Base-by-base conservation (phyloP, 352 stramenopile genomes). In the Phytophthora uliginosa region DNA sequence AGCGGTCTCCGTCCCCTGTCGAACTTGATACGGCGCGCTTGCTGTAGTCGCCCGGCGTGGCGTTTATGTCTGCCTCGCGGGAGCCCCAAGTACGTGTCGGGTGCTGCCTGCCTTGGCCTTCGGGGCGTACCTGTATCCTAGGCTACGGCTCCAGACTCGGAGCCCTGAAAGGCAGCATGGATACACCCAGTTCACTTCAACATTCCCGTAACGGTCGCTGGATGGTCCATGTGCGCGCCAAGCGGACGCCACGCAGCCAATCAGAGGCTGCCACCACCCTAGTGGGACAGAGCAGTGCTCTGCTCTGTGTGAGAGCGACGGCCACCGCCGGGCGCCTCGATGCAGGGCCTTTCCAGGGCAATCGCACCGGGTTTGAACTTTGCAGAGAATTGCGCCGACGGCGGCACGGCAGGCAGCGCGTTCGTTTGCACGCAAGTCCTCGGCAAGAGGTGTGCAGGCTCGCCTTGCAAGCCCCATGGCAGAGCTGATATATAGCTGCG, bases 111-210 rank as follows among this genome's bases (percentile, higher is more conserved):
- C 28, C 28, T 31, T 0, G 28, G 28, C 28, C 28, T 31, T 31
- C 28, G 28, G 28, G 28, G 28, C 56, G 28, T n/a, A n/a, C n/a
- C n/a, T n/a, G n/a, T 40, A 52, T 20, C 18, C 9, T 3, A 10
- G 15, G 22, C 38, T 22, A 8, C 15, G 0, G 17, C 42, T 12
- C 17, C 18, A 50, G 36, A 26, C 42, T 33, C 34, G 8, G 34
- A 24, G 20, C 55, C 15, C 34, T 42, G 36, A 58, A 70, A 48
- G 20, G 6, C 38, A 45, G 18, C 24, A 50, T 50, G 18, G 64
- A 67, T 66, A 47, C 63, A 70, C 26, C 28, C 24, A 24, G 33
- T 31, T 36, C 59, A 74, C 66, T 74, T 74, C 67, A 74, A 74
- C 56, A 34, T 65, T 56, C 51, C 31, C 52, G 51, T 61, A 72